These are phyloP conservation scores for Carex kokanica DNA, from an alignment of 176 grass and related monocot genomes.

Conservation along the genomic window DNA sequence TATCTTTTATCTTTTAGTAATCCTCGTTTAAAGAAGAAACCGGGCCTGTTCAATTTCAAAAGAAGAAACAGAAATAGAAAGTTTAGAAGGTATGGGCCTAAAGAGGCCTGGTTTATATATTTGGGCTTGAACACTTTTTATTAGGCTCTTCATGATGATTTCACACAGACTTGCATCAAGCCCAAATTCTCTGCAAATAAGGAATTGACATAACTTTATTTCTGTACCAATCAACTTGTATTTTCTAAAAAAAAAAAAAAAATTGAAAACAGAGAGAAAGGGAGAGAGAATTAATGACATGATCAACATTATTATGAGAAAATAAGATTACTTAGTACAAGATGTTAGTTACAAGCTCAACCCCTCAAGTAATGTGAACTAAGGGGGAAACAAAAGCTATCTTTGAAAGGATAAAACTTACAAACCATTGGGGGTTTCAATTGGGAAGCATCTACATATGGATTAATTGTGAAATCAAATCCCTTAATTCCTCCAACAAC, in stretches of 20 bases:
- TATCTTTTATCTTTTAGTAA: too few relatives aligned
- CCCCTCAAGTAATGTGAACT: not conserved
- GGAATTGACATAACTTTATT: not conserved
- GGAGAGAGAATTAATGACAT: not conserved
- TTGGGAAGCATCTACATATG: not conserved
- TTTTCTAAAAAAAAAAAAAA: not conserved
- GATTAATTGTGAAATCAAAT: not conserved
- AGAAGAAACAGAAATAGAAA: not conserved
- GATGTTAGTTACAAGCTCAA: conserved; percentile 1
- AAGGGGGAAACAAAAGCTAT: not conserved
- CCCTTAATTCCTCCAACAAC: not conserved
- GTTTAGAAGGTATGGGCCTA: not conserved
- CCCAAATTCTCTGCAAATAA: not conserved
- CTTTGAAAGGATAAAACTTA: not conserved
- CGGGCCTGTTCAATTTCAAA: not conserved
- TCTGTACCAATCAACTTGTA: too few relatives aligned
- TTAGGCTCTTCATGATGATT: not conserved
- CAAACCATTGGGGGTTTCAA: not conserved
- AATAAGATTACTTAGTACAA: not conserved
- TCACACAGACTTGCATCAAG: not conserved
- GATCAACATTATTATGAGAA: not conserved
- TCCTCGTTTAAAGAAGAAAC: too few relatives aligned
- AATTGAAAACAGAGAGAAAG: not conserved
- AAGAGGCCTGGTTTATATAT: not conserved
- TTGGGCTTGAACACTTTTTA: not conserved